Base-by-base conservation (phyloP, 805 yeast genomes). In the Ogataea paradorogensis region DNA sequence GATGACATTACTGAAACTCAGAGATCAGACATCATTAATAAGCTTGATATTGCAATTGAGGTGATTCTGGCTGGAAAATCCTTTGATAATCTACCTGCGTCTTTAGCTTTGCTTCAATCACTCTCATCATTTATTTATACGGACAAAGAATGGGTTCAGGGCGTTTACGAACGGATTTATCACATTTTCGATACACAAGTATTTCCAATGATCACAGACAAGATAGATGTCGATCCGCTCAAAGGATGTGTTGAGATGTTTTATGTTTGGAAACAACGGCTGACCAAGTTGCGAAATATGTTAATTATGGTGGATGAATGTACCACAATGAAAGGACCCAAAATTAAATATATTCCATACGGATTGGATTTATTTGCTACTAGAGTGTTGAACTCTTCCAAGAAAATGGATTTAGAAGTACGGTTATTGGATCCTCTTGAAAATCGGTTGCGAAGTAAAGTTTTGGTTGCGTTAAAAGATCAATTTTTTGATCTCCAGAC, bases 231-330 rank as follows among this genome's bases (percentile, higher is more conserved):
- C 8, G 30, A 28, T 14, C 27, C 41, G 2, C 27, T 28, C 3
- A 20, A 13, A 6, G 31, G 29, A 9, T 47, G 48, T 28, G 9
- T 49, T 4, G 8, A 13, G 1, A 23, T 31, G 34, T 51, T 33
- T 29, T 15, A 32, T 10, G n/a, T 25, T 4, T 53, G 58, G 58
- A 34, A 42, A 14, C 28, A 28, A 2, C 35, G 47, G 10, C 25
- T 53, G 1, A 5, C 22, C 10, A 29, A 33, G 16, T 30, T 53
- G 2, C 36, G 30, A 24, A 27, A 35, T 16, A 9, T 46, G 10
- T 38, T 51, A 18, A 23, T 50, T 33, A 21, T 40, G 15, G 31
- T 47, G 8, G 58, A 52, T 30, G 40, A 45, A 9, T 44, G 49
- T 8, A 45, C 51, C 8, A 43, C 48, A 9, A 23, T 48, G 20